Evolutionary conservation across 352 stramenopile genomes (phyloP).

Genomic region (Phytophthora sp.): DNA sequence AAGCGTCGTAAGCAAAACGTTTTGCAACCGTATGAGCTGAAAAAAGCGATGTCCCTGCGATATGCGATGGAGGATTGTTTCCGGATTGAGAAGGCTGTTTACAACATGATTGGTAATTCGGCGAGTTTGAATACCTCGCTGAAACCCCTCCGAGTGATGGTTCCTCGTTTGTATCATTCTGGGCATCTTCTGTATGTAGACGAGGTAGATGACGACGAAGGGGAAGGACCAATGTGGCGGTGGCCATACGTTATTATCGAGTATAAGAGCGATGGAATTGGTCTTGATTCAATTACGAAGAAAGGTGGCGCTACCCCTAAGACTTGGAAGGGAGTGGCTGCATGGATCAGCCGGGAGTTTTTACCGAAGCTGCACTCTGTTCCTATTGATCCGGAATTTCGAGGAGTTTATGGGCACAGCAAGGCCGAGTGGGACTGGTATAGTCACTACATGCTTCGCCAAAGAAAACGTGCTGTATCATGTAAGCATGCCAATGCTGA

Average conservation of each 20-base stretch:
- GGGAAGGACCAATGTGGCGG: conserved; percentile 76
- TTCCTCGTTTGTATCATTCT: conserved; percentile 56
- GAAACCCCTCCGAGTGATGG: conserved; percentile 35
- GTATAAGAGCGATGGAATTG: conserved; percentile 57
- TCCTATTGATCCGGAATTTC: conserved; percentile 45
- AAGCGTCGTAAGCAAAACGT: conserved; percentile 57
- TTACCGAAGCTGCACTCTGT: conserved; percentile 68
- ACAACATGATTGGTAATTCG: conserved; percentile 54
- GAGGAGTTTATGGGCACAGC: conserved; percentile 64
- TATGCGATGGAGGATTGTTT: conserved; percentile 82
- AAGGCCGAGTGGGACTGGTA: conserved; percentile 86
- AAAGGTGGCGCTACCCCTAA: conserved; percentile 52
- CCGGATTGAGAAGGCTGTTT: conserved; percentile 64
- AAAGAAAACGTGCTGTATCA: conserved; percentile 63
- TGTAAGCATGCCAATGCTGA: conserved; percentile 53
- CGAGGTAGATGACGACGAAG: conserved; percentile 72
- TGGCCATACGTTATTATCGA: conserved; percentile 87
- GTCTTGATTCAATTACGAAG: conserved; percentile 58
- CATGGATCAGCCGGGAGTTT: conserved; percentile 70
- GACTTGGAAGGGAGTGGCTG: conserved; percentile 58
- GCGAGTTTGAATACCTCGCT: not conserved
- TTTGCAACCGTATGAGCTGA: conserved; percentile 59
- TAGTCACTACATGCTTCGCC: conserved; percentile 74
- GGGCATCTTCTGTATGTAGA: conserved; percentile 63
- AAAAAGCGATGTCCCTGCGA: conserved; percentile 60